A percentile compares a stretch with the other conserved stretches of the same genome.
Conservation (phyloP, 805 yeast genomes). For the Kurtzmaniella cleridarum region DNA sequence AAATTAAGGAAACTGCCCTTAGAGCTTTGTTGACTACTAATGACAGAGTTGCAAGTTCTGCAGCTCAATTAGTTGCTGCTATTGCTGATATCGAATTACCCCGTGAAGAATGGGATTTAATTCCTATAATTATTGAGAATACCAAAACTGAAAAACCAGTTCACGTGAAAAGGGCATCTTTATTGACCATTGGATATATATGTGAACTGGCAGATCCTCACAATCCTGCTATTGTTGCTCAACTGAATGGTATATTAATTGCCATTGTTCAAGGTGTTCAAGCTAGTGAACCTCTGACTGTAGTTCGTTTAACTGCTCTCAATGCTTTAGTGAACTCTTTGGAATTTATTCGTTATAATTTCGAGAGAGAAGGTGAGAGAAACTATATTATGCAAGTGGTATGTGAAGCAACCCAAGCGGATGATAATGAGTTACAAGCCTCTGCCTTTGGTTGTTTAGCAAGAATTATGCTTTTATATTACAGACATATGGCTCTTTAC, state of each 20-base stretch:
- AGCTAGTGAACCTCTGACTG: slow-evolving; percentile 63
- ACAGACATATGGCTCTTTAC: slow-evolving; percentile 83
- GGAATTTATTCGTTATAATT: slow-evolving; percentile 82
- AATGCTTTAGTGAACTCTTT: slow-evolving; percentile 88
- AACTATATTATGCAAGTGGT: slow-evolving; percentile 98
- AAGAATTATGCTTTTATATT: slow-evolving; percentile 84
- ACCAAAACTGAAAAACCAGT: slow-evolving; percentile 76
- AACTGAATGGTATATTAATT: slow-evolving; percentile 86
- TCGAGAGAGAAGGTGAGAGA: slow-evolving; percentile 90
- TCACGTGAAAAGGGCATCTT: slow-evolving; percentile 78
- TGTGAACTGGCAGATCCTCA: slow-evolving; percentile 91
- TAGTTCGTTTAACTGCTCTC: slow-evolving; percentile 84
- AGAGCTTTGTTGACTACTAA: slow-evolving; percentile 58
- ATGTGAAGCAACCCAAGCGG: slow-evolving; percentile 96
- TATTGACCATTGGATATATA: slow-evolving; percentile 88
- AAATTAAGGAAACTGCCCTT: slow-evolving; percentile 59
- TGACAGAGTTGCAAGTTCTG: slow-evolving; percentile 77
- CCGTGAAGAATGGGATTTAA: slow-evolving; percentile 79
- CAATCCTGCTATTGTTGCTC: slow-evolving; percentile 70
- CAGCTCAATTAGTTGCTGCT: slow-evolving; percentile 93
- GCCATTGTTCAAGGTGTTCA: slow-evolving; percentile 98
- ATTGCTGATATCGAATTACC: slow-evolving; percentile 96
- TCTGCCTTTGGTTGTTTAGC: slow-evolving; percentile 95
- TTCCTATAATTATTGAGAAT: slow-evolving; percentile 77
- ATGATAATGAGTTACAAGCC: slow-evolving; percentile 76